phyloP scores from a whole-genome alignment of 208 protist species.

The Trypanosoma brucei region DNA sequence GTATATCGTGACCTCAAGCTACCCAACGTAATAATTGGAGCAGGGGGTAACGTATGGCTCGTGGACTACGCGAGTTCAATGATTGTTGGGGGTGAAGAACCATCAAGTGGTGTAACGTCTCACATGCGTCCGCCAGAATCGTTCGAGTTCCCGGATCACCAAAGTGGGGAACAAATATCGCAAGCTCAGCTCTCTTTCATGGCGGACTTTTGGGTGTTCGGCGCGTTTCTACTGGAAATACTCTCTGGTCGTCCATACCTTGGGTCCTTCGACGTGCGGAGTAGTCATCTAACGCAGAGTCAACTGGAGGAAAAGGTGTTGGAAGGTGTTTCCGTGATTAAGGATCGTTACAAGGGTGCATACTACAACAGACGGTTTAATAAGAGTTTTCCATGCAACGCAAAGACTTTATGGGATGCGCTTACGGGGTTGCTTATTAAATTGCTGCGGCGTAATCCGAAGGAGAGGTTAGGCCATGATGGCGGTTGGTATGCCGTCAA shows the following conservation, averaged over 20 bases:
- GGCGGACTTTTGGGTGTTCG: constrained; percentile 39
- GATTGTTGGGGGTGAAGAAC: neutral
- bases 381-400: neutral
- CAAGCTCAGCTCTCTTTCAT: constrained; percentile 6
- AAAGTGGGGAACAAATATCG: neutral
- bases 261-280: constrained; percentile 11
- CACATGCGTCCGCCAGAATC: constrained; percentile 35
- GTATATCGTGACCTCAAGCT: constrained; percentile 44
- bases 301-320: constrained; percentile 10
- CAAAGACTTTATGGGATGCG: constrained; percentile 9
- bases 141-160: neutral
- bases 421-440: constrained; percentile 14
- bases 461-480: constrained; percentile 7
- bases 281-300: constrained; percentile 1
- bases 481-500: constrained; percentile 19
- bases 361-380: neutral
- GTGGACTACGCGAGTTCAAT: constrained; percentile 32
- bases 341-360: constrained; percentile 11
- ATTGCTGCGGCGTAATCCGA: constrained; percentile 21
- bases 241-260: constrained; percentile 18
- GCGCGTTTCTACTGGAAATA: constrained; percentile 31
- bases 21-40: constrained; percentile 30
- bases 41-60: constrained; percentile 27
- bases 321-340: constrained; percentile 6
- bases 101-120: constrained; percentile 17